These are phyloP conservation scores for Oryza meridionalis DNA, from an alignment of 176 grass and related monocot species.

Conservation along the genomic window DNA sequence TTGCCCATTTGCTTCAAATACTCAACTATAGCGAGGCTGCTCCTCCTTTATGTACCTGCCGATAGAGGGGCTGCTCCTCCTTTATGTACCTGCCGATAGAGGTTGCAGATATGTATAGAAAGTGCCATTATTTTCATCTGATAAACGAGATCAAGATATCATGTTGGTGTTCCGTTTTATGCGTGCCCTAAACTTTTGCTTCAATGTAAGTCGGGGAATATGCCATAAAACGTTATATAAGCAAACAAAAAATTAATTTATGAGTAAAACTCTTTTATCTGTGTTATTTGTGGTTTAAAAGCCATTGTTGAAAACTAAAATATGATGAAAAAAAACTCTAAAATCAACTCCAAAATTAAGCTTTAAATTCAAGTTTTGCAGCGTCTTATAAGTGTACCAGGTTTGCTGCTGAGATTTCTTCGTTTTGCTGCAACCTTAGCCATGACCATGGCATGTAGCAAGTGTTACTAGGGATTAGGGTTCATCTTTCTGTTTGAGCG, in stretches of 20 bases:
- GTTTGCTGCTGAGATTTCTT: background rate
- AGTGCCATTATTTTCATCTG: background rate
- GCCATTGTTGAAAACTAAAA: no score
- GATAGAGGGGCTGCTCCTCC: conserved; percentile 8
- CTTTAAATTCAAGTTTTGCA: no score
- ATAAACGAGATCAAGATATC: background rate
- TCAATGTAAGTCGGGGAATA: background rate
- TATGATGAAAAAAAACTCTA: no score
- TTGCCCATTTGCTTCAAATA: conserved; percentile 38
- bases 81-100: background rate
- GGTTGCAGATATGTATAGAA: conserved; percentile 22
- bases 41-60: background rate
- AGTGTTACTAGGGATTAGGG: no score
- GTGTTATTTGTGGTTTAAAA: no score
- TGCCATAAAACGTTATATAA: no score
- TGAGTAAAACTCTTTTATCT: no score
- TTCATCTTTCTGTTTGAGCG: no score
- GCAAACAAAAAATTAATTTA: no score
- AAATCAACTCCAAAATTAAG: no score
- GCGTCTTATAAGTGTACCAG: background rate
- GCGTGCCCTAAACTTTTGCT: background rate
- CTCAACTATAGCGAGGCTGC: conserved; percentile 32
- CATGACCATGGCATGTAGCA: background rate
- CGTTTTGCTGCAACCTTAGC: background rate
- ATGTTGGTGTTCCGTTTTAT: background rate